phyloP scores from a whole-genome alignment of 805 yeast genomes.

The Spathaspora passalidarum region DNA sequence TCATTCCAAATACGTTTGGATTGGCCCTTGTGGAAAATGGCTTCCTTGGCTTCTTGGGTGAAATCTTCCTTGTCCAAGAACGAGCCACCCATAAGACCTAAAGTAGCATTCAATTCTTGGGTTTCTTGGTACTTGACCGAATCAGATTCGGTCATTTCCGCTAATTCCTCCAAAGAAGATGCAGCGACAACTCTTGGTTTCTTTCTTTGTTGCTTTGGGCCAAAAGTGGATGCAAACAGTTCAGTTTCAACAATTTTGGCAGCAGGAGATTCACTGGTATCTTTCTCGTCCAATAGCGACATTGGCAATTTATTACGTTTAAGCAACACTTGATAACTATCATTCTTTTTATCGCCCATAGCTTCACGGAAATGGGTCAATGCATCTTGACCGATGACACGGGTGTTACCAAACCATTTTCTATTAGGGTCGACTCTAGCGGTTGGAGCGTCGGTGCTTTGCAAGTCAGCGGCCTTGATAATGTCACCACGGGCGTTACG shows the following conservation, averaged over 20 bases:
- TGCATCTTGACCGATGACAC: constrained; percentile 97
- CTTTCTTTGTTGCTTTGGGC: constrained; percentile 92
- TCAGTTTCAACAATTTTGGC: constrained; percentile 87
- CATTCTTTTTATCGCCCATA: constrained; percentile 78
- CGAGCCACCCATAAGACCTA: constrained; percentile 76
- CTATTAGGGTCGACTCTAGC: constrained; percentile 96
- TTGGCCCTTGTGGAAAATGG: constrained; percentile 94
- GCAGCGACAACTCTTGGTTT: constrained; percentile 74
- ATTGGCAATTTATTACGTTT: constrained; percentile 91
- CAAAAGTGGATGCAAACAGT: constrained; percentile 76
- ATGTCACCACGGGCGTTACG: constrained; percentile 87
- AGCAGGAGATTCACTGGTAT: constrained; percentile 69
- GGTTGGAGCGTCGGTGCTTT: constrained; percentile 79
- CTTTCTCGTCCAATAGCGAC: constrained; percentile 89
- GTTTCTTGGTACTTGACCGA: constrained; percentile 67
- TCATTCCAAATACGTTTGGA: constrained; percentile 99
- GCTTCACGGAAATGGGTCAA: constrained; percentile 92
- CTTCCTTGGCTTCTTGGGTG: constrained; percentile 90
- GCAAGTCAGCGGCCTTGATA: constrained; percentile 82
- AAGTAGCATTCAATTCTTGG: constrained; percentile 66
- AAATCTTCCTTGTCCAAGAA: constrained; percentile 67
- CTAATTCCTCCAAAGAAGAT: constrained; percentile 77
- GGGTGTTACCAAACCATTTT: constrained; percentile 96
- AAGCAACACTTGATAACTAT: constrained; percentile 79
- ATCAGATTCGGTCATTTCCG: constrained; percentile 53